phyloP scores from a whole-genome alignment of 1,284 basidiomycete species.

The Boletus sp. region DNA sequence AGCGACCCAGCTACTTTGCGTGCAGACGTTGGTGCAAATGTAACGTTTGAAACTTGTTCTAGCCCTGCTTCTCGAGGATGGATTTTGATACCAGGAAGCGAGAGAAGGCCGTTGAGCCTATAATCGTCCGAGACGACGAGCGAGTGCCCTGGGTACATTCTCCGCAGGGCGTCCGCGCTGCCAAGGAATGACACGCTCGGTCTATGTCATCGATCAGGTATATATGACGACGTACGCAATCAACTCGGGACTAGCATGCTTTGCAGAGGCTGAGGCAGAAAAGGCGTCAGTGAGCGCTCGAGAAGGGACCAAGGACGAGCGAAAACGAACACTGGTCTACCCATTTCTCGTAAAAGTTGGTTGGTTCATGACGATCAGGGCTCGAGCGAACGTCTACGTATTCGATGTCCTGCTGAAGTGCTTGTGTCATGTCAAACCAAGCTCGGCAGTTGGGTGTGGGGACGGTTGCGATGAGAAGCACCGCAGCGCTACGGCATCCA shows the following conservation, averaged over 20 bases:
- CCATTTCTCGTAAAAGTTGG: conserved; percentile 49
- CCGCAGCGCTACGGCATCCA: conserved; percentile 9
- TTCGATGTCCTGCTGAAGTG: conserved; percentile 22
- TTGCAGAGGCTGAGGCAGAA: conserved; percentile 44
- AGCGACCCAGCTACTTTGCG: conserved; percentile 48
- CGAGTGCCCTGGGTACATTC: conserved; percentile 59
- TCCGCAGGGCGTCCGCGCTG: conserved; percentile 51
- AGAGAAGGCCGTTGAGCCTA: conserved; percentile 45
- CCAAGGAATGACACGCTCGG: conserved; percentile 2
- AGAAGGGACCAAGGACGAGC: neutral
- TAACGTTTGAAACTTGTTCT: conserved; percentile 46
- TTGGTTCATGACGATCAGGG: conserved; percentile 11
- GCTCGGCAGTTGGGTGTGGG: too few species aligned
- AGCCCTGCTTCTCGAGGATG: conserved; percentile 34
- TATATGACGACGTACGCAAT: conserved; percentile 39
- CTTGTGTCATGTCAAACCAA: conserved; percentile 15
- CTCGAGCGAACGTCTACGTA: conserved; percentile 24
- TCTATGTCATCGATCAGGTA: neutral
- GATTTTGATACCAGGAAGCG: conserved; percentile 46
- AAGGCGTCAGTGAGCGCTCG: conserved; percentile 2
- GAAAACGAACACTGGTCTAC: conserved; percentile 45
- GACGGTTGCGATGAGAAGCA: neutral
- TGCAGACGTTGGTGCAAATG: conserved; percentile 48
- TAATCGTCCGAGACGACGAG: conserved; percentile 51
- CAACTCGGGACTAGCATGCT: conserved; percentile 41